Base-by-base conservation (phyloP, 2,329 filamentous ascomycete genomes). In the Orbilia oligospora region DNA sequence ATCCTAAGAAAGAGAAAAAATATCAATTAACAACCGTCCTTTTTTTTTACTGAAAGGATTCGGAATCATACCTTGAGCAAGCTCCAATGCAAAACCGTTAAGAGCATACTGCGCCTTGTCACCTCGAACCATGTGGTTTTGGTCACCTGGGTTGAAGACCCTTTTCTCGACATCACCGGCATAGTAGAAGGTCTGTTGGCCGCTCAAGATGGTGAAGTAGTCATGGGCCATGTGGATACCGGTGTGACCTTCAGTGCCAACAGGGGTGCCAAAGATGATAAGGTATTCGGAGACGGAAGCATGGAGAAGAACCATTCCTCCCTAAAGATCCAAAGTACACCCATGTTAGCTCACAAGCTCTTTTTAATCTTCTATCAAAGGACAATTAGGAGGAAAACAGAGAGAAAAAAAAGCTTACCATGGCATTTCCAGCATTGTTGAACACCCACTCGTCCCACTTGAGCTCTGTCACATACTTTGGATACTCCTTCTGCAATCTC, bases 201-300 rank as follows among this genome's bases (percentile, higher is more conserved):
- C 94, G 38, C 87, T 87, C 36, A 97, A 88, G 87, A 97, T 97
- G 87, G 94, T 90, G 88, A 97, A 97, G 88, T 96, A 97, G 87
- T 97, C 94, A 85, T 97, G 92, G 16, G 93, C 93, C 12, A 93
- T 95, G 88, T 97, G 94, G 64, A 93, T 92, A 80, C 94, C 94
- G 0, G 90, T 90, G 87, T 97, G 93, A 79, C 94, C 94, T 85
- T 97, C 93, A 12, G 94, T 97, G 82, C 93, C 93, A 81, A 94
- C 86, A 9, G 92, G 88, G 0, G 92, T 93, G 84, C 93, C 93
- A 84, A 96, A 97, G 85, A 97, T 90, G 84, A 97, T 96, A 81
- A 97, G 87, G 86, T 97, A 97, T 85, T 97, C 94, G 20, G 93
- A 97, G 79, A 97, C 87, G 83, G 90, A 94, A 76, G 93, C 92